Percentiles rank a stretch among this genome's conserved stretches.
These are phyloP conservation scores for Magnaporthales sp. DNA, from an alignment of 2,329 filamentous ascomycete species.

Conservation along the genomic window DNA sequence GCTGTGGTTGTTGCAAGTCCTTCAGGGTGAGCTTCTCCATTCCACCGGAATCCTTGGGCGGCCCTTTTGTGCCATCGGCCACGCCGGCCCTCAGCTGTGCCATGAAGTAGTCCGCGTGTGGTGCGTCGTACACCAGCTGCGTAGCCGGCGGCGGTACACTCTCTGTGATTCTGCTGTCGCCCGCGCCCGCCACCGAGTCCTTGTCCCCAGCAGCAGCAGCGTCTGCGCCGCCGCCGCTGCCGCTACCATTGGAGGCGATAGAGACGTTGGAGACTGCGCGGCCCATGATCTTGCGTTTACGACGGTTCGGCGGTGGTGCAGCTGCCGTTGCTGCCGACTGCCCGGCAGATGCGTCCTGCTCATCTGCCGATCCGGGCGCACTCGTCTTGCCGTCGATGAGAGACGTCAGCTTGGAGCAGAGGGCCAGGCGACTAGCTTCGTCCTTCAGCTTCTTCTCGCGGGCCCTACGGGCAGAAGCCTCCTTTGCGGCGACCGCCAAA, in stretches of 20 bases:
- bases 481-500: constrained; percentile 12
- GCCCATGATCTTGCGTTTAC: constrained; percentile 44
- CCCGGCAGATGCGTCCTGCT: constrained; percentile 7
- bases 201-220: not conserved
- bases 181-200: constrained; percentile 14
- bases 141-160: constrained; percentile 31
- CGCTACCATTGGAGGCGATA: constrained; percentile 37
- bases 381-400: constrained; percentile 8
- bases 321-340: constrained; percentile 10
- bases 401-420: constrained; percentile 8
- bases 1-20: constrained; percentile 4
- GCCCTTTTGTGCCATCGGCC: not conserved
- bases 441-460: constrained; percentile 11
- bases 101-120: constrained; percentile 35
- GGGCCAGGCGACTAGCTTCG: constrained; percentile 10
- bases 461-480: constrained; percentile 5
- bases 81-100: constrained; percentile 30
- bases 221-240: constrained; percentile 14
- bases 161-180: constrained; percentile 8
- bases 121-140: constrained; percentile 45
- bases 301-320: constrained; percentile 17
- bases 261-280: constrained; percentile 51
- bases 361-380: constrained; percentile 4
- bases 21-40: constrained; percentile 7
- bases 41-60: not conserved